Base-by-base conservation (phyloP, 1,284 basidiomycete species). In the Amylostereum areolatum region DNA sequence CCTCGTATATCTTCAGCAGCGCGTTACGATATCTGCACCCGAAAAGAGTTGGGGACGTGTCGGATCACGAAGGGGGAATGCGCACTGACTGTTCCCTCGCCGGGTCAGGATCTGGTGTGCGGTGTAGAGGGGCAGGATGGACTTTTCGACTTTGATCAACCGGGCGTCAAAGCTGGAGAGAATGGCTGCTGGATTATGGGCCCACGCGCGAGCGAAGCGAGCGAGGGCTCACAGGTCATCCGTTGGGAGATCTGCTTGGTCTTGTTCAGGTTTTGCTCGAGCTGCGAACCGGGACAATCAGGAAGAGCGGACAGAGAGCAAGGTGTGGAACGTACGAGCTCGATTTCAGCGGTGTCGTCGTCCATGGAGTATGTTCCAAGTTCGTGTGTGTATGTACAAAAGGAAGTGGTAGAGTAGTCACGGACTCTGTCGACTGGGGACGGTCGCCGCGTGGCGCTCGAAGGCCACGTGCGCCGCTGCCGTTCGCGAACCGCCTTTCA, bases 251-350 rank as follows among this genome's bases (percentile, higher is more conserved):
- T 86, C 58, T 87, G 87, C 27, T 78, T 77, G 0, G 88, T 90
- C 66, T 90, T 91, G 64, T 86, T 83, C 43, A 91, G 72, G 62
- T 91, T 90, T 66, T 91, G 88, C 67, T 91, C 87, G 8, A 91
- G 76, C 88, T 89, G 48, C n/a, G n/a, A n/a, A 36, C 25, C 5
- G 28, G 30, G 10, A 5, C 12, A 30, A 35, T 53, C 29, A 53
- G 45, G 36, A 33, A 36, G 30, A 31, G 10, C 29, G 28, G 30
- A 36, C 27, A 25, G 29, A 27, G 33, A 6, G 33, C 31, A 11
- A 4, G 18, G 18, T n/a, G n/a, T n/a, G 9, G 53, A 27, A 50
- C 71, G 51, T 64, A 85, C 83, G 58, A 87, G 75, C 66, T 87
- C 84, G 44, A 86, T 86, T 60, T 88, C 84, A 45, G 84, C 84